Conservation (phyloP, 225 moss, liverwort and hornwort genomes). For the Marchantia paleacea region DNA sequence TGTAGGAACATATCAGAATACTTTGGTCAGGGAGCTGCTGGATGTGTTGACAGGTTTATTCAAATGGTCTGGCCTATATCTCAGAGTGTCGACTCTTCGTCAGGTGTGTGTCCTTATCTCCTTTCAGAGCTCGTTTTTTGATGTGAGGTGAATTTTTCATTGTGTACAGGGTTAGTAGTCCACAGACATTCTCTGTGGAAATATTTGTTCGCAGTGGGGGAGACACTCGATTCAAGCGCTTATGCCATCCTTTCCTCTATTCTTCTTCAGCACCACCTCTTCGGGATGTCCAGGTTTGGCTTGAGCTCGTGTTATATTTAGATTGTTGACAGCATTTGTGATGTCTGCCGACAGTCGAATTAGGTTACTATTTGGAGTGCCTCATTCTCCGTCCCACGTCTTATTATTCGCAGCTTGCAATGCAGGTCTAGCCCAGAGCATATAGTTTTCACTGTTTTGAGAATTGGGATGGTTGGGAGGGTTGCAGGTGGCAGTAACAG, state of each 20-base stretch:
- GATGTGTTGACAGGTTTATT: too few species aligned
- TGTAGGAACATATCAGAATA: background rate
- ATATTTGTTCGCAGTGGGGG: constrained; percentile 89
- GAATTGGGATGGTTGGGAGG: background rate
- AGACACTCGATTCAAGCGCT: constrained; percentile 87
- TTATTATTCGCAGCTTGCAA: background rate
- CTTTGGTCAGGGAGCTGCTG: background rate
- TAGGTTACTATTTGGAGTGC: background rate
- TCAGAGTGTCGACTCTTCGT: too few species aligned
- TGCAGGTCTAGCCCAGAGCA: background rate
- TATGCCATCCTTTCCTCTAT: constrained; percentile 85
- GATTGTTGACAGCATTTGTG: background rate
- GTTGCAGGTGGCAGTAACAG: constrained; percentile 86
- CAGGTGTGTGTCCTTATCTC: too few species aligned
- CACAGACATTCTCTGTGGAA: constrained; percentile 81
- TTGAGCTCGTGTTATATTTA: background rate
- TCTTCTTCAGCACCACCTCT: constrained; percentile 70
- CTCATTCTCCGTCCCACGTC: background rate
- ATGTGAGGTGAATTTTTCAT: background rate
- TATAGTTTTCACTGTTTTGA: background rate
- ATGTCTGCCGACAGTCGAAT: background rate
- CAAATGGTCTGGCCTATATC: too few species aligned
- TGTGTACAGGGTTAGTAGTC: constrained; percentile 60
- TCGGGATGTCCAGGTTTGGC: constrained; percentile 76
- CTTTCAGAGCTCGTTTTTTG: too few species aligned